Evolutionary conservation across 352 stramenopile genomes (phyloP), one percentile per base, ranked within the genome.

Genomic region (Phytophthora chlamydospora): DNA sequence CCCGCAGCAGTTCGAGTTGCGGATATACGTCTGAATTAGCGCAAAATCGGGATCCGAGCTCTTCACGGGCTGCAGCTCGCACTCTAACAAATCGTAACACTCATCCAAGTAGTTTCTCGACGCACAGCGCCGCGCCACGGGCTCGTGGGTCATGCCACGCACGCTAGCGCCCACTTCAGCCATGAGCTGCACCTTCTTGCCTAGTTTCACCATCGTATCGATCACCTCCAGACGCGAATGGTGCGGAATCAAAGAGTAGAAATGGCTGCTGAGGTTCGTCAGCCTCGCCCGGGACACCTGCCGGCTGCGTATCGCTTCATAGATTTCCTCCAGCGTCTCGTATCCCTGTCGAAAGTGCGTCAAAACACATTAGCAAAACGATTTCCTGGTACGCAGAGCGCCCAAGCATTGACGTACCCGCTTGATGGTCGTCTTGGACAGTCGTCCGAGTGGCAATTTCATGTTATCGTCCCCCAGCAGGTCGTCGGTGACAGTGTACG

Each of bases 191-290:
- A 88, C 73, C 41, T 85, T 88, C 35, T 85, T 80, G 32, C 68
- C 76, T 34, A 91, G 58, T 54, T 86, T 88, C 14, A 87, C 49
- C 71, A 91, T 89, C 21, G 79, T 85, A 64, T 91, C 81, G 40
- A 91, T 88, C 6, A 76, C 56, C 31, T 78, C 57, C 27, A 90
- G 45, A 21, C 69, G 61, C 45, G 78, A 68, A 39, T 80, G 71
- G 34, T 88, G 77, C 33, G 82, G 82, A 41, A 91, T 80, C 6
- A 89, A 58, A 33, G 82, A 85, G 67, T 85, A 91, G 34, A 89
- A 91, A 27, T 78, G 78, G 39, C 67, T 88, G 53, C 82, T 91
- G 8, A 91, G 51, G 35, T 78, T 66, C 33, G 69, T 64, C 27
- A 90, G 56, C 8, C 53, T 49, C 9, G 66, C 70, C 19, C 70